Base-by-base conservation (phyloP, 441 rosid species). In the Cnidoscolus chayamansa region DNA sequence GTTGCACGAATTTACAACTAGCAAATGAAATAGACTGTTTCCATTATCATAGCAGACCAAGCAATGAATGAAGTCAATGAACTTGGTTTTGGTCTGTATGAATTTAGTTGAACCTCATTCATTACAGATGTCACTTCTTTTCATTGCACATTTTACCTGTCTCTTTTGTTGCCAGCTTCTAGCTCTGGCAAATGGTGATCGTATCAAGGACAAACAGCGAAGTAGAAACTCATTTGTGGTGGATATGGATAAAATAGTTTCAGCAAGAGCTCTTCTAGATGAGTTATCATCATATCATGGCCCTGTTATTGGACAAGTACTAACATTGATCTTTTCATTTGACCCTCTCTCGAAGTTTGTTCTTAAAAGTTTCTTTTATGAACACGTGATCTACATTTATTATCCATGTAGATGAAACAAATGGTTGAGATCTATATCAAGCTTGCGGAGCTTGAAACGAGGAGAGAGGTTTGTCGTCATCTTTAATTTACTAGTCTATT, bases 381-480 rank as follows among this genome's bases (percentile, higher is more conserved):
- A 10, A n/a, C 50, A 48, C 45, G 25, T 51, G 15, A 16, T 72
- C 35, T 53, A 17, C 15, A 4, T 72, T 67, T 67, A 11, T 72
- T 81, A 31, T 63, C 19, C 61, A 17, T 70, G 72, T 49, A 95
- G 98, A 95, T 92, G 97, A 90, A 84, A 83, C 97, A 91, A 81
- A 87, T 95, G 93, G 99, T 93, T 76, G 99, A 95, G 75, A 83
- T 93, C 72, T 95, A 95, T 76, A 93, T 95, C 81, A 95, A 89
- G 84, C 95, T 95, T 78, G 99, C 99, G 53, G 98, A 95, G 78
- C 90, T 93, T 73, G 99, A 95, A 82, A 93, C 96, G 70, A 89
- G 87, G 81, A 95, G 92, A 89, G 98, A 95, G 99, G 99, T 95
- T 73, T 47, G 86, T 75, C 62, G 59, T 65, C 57, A 47, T 76